phyloP scores from a whole-genome alignment of 192 early-diverging fungal genomes.

The Geranomyces variabilis region DNA sequence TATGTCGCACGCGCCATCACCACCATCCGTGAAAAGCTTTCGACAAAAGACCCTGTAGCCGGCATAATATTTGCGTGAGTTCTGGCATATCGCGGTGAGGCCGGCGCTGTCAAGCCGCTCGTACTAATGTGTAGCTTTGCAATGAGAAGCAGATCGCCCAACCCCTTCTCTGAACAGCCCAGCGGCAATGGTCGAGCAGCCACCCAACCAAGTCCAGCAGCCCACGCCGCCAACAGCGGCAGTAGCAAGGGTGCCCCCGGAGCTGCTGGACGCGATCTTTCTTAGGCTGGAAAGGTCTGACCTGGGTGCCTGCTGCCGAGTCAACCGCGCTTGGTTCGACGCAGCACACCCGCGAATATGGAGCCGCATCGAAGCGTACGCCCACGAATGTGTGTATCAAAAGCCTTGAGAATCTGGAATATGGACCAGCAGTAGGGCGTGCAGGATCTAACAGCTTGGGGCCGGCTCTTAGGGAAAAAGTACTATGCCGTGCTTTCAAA shows the following conservation, averaged over 20 bases:
- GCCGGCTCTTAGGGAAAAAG: neutral
- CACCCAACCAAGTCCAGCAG: too few relatives aligned
- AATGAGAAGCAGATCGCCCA: too few relatives aligned
- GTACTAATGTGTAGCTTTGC: too few relatives aligned
- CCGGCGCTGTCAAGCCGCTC: too few relatives aligned
- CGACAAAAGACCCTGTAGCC: too few relatives aligned
- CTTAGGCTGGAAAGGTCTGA: neutral
- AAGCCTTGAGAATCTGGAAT: neutral
- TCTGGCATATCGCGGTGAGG: too few relatives aligned
- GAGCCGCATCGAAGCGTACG: conserved; percentile 4
- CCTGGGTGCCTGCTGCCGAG: conserved; percentile 9
- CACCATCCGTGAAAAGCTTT: too few relatives aligned
- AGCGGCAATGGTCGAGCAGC: too few relatives aligned
- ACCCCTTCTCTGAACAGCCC: too few relatives aligned
- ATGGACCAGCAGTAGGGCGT: neutral
- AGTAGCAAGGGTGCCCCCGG: neutral
- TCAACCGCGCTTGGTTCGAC: conserved; percentile 13
- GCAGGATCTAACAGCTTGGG: too few relatives aligned
- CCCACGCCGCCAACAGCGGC: neutral
- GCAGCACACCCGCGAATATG: conserved; percentile 3
- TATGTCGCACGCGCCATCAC: too few relatives aligned
- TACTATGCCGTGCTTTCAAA: conserved; percentile 6
- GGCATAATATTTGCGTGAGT: too few relatives aligned
- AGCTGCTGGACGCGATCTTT: conserved; percentile 19
- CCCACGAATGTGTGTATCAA: conserved; percentile 7